Percentiles rank a stretch among this genome's conserved stretches.
These are phyloP conservation scores for Calonectria fujianensis DNA, from an alignment of 2,329 filamentous ascomycete genomes.

Conservation along the genomic window DNA sequence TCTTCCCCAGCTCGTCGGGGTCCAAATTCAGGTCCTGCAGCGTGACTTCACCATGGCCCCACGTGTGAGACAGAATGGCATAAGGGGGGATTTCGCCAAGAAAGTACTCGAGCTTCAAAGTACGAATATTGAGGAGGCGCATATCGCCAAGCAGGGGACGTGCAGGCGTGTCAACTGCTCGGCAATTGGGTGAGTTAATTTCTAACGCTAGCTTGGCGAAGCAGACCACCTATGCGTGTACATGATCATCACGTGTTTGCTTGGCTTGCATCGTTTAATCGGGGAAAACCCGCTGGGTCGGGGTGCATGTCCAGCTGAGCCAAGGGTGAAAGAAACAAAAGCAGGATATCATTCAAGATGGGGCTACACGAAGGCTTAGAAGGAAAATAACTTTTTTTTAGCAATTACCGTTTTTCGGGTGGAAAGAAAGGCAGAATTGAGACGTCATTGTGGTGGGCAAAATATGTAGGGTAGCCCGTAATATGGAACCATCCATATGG, in stretches of 20 bases:
- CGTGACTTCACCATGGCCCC: constrained; percentile 38
- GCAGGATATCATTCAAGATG: not conserved
- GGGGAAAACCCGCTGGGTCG: not conserved
- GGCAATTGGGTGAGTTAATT: constrained; percentile 5
- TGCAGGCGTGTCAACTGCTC: not conserved
- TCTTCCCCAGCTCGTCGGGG: constrained; percentile 13
- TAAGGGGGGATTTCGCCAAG: constrained; percentile 39
- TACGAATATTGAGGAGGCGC: constrained; percentile 42
- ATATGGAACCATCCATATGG: not conserved
- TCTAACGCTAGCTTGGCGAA: constrained; percentile 6
- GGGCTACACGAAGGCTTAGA: not conserved
- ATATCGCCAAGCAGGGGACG: constrained; percentile 26
- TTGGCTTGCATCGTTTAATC: not conserved
- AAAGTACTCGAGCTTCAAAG: constrained; percentile 33
- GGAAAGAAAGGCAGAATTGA: not conserved
- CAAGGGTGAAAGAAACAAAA: not conserved
- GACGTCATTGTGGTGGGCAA: not conserved
- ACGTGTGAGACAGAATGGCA: constrained; percentile 43
- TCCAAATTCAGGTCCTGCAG: constrained; percentile 37
- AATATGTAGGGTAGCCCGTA: not conserved
- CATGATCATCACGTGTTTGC: constrained; percentile 7
- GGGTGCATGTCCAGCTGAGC: not conserved
- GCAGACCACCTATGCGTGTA: not conserved
- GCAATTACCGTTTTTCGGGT: not conserved
- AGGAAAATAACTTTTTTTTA: constrained; percentile 6